Evolutionary conservation across 768 basidiomycete genomes (phyloP).

Genomic region (Psilocybe cyanescens): DNA sequence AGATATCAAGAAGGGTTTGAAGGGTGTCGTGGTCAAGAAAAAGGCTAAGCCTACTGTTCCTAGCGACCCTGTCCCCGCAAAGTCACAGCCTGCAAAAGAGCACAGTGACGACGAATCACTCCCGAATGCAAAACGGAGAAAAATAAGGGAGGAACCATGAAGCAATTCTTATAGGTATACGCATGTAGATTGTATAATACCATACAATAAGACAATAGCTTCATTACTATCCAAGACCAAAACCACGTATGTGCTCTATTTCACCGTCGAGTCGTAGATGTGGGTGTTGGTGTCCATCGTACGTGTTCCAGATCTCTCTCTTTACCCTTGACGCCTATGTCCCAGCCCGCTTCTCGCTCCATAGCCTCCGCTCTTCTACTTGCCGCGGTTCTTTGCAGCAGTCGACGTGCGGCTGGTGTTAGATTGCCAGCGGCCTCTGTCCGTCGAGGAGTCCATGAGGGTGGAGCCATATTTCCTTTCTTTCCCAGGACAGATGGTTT

Average conservation of each 20-base stretch:
- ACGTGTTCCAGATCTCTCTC: conserved; percentile 68
- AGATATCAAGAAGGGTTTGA: conserved; percentile 67
- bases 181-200: neutral
- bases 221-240: neutral
- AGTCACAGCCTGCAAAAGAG: conserved; percentile 19
- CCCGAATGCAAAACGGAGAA: conserved; percentile 64
- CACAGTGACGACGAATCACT: conserved; percentile 29
- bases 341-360: conserved; percentile 63
- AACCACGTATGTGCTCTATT: conserved; percentile 7
- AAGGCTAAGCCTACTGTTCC: conserved; percentile 47
- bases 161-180: no score
- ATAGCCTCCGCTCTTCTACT: conserved; percentile 69
- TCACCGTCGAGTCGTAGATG: conserved; percentile 37
- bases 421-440: conserved; percentile 73
- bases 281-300: conserved; percentile 82
- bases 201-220: neutral
- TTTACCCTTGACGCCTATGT: conserved; percentile 42
- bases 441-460: conserved; percentile 77
- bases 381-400: conserved; percentile 75
- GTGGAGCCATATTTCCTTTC: conserved; percentile 76
- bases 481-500: conserved; percentile 27
- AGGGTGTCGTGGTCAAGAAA: conserved; percentile 84
- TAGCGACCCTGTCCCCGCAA: conserved; percentile 23
- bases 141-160: conserved; percentile 20
- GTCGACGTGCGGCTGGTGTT: conserved; percentile 82